Evolutionary conservation across 2,329 filamentous ascomycete genomes (phyloP).

Genomic region (Geosmithia flava): DNA sequence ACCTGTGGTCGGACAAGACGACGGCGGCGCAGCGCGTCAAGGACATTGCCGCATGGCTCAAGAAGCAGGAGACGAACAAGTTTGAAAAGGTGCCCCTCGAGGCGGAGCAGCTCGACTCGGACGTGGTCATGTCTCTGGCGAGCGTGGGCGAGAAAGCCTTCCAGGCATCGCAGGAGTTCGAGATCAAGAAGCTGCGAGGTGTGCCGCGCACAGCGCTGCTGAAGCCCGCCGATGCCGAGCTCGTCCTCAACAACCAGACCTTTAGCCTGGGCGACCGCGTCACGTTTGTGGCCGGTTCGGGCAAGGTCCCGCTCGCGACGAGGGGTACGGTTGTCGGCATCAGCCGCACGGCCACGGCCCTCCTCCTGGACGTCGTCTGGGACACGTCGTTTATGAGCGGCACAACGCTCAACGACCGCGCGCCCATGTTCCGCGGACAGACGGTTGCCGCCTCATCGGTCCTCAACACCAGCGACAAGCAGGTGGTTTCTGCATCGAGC

Average conservation of each 20-base stretch:
- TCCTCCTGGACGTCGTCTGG: constrained; percentile 84
- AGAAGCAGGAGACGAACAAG: constrained; percentile 77
- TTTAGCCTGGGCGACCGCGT: constrained; percentile 84
- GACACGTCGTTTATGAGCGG: constrained; percentile 96
- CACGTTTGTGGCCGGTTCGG: constrained; percentile 83
- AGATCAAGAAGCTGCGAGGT: constrained; percentile 59
- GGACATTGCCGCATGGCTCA: constrained; percentile 89
- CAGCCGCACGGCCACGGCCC: constrained; percentile 71
- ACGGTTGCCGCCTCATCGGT: constrained; percentile 83
- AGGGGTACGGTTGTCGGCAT: constrained; percentile 91
- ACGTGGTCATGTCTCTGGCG: constrained; percentile 73
- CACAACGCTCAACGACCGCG: constrained; percentile 79
- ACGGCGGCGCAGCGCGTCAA: constrained; percentile 72
- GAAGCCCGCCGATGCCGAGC: constrained; percentile 92
- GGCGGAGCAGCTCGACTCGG: constrained; percentile 89
- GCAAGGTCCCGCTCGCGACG: constrained; percentile 86
- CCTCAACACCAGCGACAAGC: constrained; percentile 72
- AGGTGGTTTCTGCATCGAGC: constrained; percentile 59
- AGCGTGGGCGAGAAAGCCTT: constrained; percentile 54
- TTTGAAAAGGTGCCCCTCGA: constrained; percentile 95
- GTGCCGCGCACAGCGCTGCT: constrained; percentile 81
- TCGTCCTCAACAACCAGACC: constrained; percentile 72
- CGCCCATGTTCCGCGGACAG: constrained; percentile 85
- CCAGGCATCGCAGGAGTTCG: constrained; percentile 35
- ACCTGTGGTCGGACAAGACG: constrained; percentile 62